Base-by-base conservation (phyloP, 805 yeast genomes). In the Lipomyces sp. region DNA sequence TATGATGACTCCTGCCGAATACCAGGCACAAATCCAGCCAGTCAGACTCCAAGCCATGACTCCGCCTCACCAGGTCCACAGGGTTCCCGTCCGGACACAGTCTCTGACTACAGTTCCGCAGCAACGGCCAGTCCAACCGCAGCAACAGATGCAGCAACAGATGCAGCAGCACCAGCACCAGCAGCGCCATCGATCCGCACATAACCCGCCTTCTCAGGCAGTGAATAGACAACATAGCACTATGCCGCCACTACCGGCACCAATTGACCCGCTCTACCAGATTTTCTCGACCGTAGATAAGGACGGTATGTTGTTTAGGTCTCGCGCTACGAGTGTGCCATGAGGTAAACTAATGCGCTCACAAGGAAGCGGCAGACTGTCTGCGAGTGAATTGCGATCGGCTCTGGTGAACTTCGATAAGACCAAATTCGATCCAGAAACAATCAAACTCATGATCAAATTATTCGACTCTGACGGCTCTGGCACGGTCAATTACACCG, bases 381-480 rank as follows among this genome's bases (percentile, higher is more conserved):
- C 87, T 1, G 85, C 85, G 60, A 75, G 76, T 11, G 93, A 89
- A 76, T 80, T 88, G 53, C 81, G 86, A 5, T 76, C 77, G 53
- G 90, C 90, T 1, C 78, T 88, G 60, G 79, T 84, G 30, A 88
- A 88, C 73, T 85, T 86, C 64, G 91, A 88, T 75, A 86, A 86
- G 63, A 82, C 91, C 2, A 79, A 81, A 63, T 89, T 88, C 74
- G 84, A 85, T 70, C 81, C 84, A 18, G 82, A 85, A 33, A 87
- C 92, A 0, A 84, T 88, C 50, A 75, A 80, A 60, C 77, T 88
- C 45, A 87, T 88, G 89, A 84, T 88, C 67, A 51, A 32, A 73
- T 76, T 88, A 73, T 88, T 88, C 74, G 87, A 87, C 71, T 81
- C 83, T 58, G 82, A 82, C 67, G 77, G 78, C 18, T 80, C 80